Evolutionary conservation across 2,329 filamentous ascomycete species (phyloP), one percentile per base, ranked within the genome.

Genomic region (Phoma sp.): DNA sequence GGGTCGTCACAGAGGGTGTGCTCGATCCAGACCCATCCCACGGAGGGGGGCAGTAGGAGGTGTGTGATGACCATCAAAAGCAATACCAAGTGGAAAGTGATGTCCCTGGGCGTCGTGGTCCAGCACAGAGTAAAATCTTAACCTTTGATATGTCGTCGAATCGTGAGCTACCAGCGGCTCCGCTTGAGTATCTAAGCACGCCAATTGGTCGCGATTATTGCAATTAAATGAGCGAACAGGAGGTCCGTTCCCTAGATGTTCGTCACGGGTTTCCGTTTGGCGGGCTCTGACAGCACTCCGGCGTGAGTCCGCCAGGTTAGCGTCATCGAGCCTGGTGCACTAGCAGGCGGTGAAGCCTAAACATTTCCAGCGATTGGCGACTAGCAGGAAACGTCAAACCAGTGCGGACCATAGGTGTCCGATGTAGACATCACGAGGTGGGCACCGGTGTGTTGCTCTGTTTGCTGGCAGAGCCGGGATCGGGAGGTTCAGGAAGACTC

Each of bases 221-320:
- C 45, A 18, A 18, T 32, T 42, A 14, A 12, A 45, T 38, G 42
- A 37, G 43, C 40, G 46, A 60, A 52, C 47, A 42, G 54, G 30
- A 53, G 42, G 53, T 54, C 53, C 45, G 38, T 55, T 34, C 42
- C 38, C 36, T 50, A 12, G 17, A 15, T 30, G 30, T 50, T 45
- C 54, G 42, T 43, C 45, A 45, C 45, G 40, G 33, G 34, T 18
- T 54, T 33, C 45, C 39, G 34, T 17, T 36, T 45, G 34, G 47
- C 51, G 51, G 51, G 49, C 51, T 40, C 37, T 53, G 51, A 54
- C 46, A 54, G 51, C 15, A 45, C 33, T 39, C 34, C 39, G 34
- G 51, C 39, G 50, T 45, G 38, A 28, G 33, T 43, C 47, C 32
- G 12, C 23, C 40, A 10, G 17, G 15, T 7, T 52, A 52, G 48